Evolutionary conservation across 345 rosid species (phyloP).

Genomic region (Microcos paniculata): DNA sequence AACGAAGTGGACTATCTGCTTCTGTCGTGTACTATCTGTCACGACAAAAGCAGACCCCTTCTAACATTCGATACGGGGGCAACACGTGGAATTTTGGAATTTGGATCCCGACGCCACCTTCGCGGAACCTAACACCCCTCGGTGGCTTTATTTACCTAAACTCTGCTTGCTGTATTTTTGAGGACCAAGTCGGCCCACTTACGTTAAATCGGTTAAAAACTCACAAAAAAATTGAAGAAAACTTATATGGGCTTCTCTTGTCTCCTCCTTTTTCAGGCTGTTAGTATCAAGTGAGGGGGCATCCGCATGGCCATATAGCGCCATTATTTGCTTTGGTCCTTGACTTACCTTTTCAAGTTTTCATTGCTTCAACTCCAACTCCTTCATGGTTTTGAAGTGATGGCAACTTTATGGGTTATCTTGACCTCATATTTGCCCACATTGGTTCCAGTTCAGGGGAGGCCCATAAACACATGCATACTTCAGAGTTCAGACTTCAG

Average conservation of each 20-base stretch:
- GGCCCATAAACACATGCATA: not conserved
- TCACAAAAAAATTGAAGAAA: not conserved
- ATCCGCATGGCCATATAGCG: not conserved
- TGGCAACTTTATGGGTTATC: not conserved
- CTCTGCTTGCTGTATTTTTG: not conserved
- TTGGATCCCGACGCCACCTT: not conserved
- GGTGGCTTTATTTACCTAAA: too few relatives aligned
- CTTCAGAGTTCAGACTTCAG: not conserved
- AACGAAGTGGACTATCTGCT: not conserved
- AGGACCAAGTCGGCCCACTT: not conserved
- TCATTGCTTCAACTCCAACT: not conserved
- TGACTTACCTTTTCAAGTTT: not conserved
- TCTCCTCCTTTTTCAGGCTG: not conserved
- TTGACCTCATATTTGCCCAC: not conserved
- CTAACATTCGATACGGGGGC: not conserved
- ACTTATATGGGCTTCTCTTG: not conserved
- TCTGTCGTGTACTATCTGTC: not conserved
- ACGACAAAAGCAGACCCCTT: not conserved
- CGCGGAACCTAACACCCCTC: too few relatives aligned
- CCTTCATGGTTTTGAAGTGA: not conserved
- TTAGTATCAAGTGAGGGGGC: not conserved
- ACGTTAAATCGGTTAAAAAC: too few relatives aligned
- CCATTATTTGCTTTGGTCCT: not conserved
- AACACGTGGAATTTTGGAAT: conserved; percentile 3
- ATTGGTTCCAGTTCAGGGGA: not conserved